Base-by-base conservation (phyloP, 1,284 basidiomycete genomes). In the Irpex rosettiformis region DNA sequence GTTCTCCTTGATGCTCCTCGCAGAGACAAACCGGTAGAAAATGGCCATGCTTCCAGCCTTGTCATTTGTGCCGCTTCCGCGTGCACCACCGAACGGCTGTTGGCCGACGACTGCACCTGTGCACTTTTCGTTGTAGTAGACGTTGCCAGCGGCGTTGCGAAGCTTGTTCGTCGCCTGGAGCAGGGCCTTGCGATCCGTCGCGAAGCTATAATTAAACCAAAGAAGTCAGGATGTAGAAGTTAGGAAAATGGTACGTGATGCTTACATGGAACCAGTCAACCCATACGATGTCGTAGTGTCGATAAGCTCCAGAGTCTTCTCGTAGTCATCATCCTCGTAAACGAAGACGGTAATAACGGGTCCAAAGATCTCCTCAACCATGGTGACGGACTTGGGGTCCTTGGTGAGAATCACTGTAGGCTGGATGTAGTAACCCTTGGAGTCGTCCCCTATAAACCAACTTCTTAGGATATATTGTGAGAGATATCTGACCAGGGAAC, bases 301-400 rank as follows among this genome's bases (percentile, higher is more conserved):
- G 71, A 99, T 88, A 54, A 98, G 76, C 58, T 93, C 85, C 68
- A 94, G 83, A 0, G 91, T 96, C 77, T 91, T 81, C 61, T 95
- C 92, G 65, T 82, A 93, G 64, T 96, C 85, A 22, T 75, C 83
- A 68, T 97, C 93, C 57, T 91, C 85, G 70, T 90, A 97, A 18
- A 95, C 87, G 74, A 86, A 97, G 61, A 91, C 21, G 18, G 96
- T 98, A 61, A 98, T 73, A 55, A 99, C 96, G 37, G 97, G 97
- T 3, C 97, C 97, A 67, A 99, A 98, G 69, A 99, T 93, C 77
- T 99, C 96, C 68, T 98, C 93, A 29, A 84, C 85, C 86, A 99
- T 94, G 8, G 96, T 97, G 55, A 97, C 77, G 4, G 89, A 92
- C 67, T 86, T 85, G 55, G 96, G 95, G 73, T 99, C 93, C 73